Evolutionary conservation across 1,284 basidiomycete genomes (phyloP).

Genomic region (Cutaneotrichosporon sp.): DNA sequence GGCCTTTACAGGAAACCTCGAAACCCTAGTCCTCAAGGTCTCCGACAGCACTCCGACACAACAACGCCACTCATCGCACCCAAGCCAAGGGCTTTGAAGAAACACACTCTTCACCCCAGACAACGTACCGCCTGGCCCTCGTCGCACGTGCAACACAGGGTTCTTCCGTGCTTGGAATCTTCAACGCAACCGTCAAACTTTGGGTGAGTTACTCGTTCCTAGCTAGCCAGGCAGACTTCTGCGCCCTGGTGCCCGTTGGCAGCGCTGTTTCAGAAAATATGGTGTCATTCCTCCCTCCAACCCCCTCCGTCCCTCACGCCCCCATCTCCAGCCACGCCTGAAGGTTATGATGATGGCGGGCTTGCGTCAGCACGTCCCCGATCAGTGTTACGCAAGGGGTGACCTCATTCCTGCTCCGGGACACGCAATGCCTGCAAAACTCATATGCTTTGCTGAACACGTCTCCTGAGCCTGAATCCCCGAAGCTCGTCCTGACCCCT

Average conservation of each 20-base stretch:
- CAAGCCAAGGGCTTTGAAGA: not conserved
- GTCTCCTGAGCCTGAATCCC: not conserved
- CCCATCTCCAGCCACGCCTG: not conserved
- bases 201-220: constrained; percentile 4
- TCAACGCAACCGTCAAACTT: not conserved
- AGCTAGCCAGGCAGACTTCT: not conserved
- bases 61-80: not conserved
- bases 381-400: not conserved
- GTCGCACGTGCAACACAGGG: constrained; percentile 6
- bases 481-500: not conserved
- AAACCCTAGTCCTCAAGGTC: not conserved
- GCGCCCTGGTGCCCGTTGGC: not conserved
- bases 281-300: not conserved
- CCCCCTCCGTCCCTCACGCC: not conserved
- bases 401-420: not conserved
- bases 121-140: not conserved
- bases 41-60: not conserved
- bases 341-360: not conserved
- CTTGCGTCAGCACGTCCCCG: not conserved
- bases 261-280: not conserved
- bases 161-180: constrained; percentile 6
- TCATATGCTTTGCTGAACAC: not conserved
- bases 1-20: not conserved
- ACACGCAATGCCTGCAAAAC: not conserved
- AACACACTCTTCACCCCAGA: not conserved